These are phyloP conservation scores for Sarcodon aspratus DNA, from an alignment of 768 basidiomycete species.

Conservation along the genomic window DNA sequence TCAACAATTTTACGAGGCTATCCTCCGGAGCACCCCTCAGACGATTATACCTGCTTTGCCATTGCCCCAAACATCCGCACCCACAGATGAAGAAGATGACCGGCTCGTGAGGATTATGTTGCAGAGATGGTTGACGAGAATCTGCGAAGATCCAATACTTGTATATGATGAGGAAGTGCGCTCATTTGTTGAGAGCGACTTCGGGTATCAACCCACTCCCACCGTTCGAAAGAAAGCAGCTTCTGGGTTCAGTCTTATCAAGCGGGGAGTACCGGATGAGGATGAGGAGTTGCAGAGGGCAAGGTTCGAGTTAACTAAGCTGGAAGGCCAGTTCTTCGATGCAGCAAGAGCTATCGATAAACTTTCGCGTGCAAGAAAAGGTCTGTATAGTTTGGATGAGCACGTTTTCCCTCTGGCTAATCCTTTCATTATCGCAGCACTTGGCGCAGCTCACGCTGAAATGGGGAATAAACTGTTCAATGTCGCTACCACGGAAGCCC, in stretches of 20 bases:
- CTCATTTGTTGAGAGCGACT: constrained; percentile 94
- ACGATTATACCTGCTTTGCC: constrained; percentile 95
- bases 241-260: constrained; percentile 67
- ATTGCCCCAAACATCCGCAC: constrained; percentile 91
- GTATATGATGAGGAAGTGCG: constrained; percentile 87
- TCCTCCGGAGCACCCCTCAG: constrained; percentile 86
- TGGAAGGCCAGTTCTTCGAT: constrained; percentile 89
- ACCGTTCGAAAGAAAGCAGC: constrained; percentile 60
- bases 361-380: constrained; percentile 67
- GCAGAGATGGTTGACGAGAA: constrained; percentile 87
- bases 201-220: constrained; percentile 86
- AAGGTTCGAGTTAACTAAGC: constrained; percentile 81
- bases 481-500: constrained; percentile 81
- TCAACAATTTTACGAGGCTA: constrained; percentile 84
- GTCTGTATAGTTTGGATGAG: constrained; percentile 26
- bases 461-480: constrained; percentile 91
- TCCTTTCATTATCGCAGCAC: constrained; percentile 32
- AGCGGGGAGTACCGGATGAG: constrained; percentile 81
- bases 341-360: constrained; percentile 87
- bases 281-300: constrained; percentile 89
- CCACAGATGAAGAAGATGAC: constrained; percentile 97
- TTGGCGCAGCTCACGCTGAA: constrained; percentile 72
- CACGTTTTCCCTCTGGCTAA: not conserved
- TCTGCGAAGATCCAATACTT: constrained; percentile 87
- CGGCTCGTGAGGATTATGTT: constrained; percentile 89